Base-by-base conservation (phyloP, 768 basidiomycete genomes). In the Collybia mongolica region DNA sequence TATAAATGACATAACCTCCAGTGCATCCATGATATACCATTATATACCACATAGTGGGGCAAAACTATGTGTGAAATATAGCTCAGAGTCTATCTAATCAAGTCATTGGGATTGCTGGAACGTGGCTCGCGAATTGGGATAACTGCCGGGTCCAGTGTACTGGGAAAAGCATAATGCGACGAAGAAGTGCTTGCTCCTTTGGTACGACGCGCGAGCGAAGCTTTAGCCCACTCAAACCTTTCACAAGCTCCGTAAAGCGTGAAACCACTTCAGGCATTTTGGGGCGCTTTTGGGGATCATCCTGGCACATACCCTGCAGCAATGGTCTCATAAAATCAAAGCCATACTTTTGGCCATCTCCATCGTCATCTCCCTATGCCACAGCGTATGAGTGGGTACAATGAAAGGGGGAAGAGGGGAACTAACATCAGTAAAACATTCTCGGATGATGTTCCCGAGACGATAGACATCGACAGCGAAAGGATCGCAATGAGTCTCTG, bases 211-310 rank as follows among this genome's bases (percentile, higher is more conserved):
- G 50, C 17, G 36, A 24, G 20, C 50, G 50, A 9, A 51, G 36
- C 24, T 38, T 51, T 43, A 32, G 45, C 6, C 8, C 18, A 18
- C 50, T 46, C 24, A 51, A 17, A 17, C 26, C 22, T 19, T 29
- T 45, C 26, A 53, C 36, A 15, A 57, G 57, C 0, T 53, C 44
- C 6, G 57, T 52, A 65, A 73, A 70, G 0, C 65, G 63, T 0
- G 36, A 5, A 0, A 72, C 65, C 2, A 70, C 70, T 23, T 67
- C 55, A n/a, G 73, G 66, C 44, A 72, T 73, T 0, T 55, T 69
- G 0, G 73, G 73, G n/a, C 73, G 64, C 44, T 67, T 62, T 0
- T 51, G 19, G 0, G 73, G 72, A 26, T 74, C 69, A 2, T 58
- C 51, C 8, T 68, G 64, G 1, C 66, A 57, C 76, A 79, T 74